Conservation (phyloP, 805 yeast genomes). For the Ogataea sp. region DNA sequence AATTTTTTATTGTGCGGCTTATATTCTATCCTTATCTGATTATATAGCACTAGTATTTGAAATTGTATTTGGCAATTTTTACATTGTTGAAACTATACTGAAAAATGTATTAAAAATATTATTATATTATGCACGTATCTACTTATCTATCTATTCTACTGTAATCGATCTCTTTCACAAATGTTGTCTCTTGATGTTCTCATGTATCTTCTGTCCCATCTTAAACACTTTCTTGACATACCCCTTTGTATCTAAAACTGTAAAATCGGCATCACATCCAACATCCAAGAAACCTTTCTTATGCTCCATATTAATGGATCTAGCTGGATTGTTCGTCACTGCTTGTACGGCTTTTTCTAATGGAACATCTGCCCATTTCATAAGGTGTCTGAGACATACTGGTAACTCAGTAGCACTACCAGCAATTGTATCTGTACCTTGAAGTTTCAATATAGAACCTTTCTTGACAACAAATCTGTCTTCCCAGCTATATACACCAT, state of each 20-base stretch:
- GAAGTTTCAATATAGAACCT: constrained; percentile 37
- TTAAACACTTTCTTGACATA: constrained; percentile 42
- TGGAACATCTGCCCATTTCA: constrained; percentile 39
- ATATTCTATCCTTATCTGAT: too few species aligned
- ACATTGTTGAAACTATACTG: too few species aligned
- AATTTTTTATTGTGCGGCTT: too few species aligned
- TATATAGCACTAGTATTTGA: too few species aligned
- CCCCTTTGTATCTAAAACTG: constrained; percentile 35
- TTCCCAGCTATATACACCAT: constrained; percentile 48
- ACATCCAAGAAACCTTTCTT: constrained; percentile 41
- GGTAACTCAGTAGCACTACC: constrained; percentile 53
- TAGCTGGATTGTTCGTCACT: constrained; percentile 47
- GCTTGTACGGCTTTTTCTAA: constrained; percentile 48
- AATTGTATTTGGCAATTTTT: too few species aligned
- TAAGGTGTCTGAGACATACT: constrained; percentile 40
- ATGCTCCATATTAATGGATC: constrained; percentile 32
- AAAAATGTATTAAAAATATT: too few species aligned
- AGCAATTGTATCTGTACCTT: constrained; percentile 51
- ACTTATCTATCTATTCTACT: too few species aligned
- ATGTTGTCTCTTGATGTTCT: background rate
- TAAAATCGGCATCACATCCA: constrained; percentile 53
- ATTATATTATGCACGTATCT: too few species aligned
- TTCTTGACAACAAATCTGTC: constrained; percentile 38
- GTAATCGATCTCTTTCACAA: background rate
- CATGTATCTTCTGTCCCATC: constrained; percentile 27